Conservation (phyloP, 192 early-diverging fungal species). For the Podochytrium sp. region DNA sequence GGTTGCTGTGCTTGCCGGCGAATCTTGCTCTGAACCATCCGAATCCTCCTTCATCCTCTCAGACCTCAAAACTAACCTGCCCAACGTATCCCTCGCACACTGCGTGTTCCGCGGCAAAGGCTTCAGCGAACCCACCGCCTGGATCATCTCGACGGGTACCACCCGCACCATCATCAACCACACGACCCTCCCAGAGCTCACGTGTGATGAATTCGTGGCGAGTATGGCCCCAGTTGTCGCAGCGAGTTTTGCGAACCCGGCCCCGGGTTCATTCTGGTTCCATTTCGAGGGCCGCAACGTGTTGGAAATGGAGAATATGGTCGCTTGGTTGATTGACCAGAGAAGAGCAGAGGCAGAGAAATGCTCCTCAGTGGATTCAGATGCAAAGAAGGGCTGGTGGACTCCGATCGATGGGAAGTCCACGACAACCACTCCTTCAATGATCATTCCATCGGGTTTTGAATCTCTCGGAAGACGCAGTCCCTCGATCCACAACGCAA, state of each 20-base stretch:
- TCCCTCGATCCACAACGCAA: neutral
- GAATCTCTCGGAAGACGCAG: neutral
- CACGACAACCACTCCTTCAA: no score
- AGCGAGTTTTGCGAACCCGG: neutral
- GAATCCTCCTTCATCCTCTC: slow-evolving; percentile 8
- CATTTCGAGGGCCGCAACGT: slow-evolving; percentile 73
- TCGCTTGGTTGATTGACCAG: slow-evolving; percentile 53
- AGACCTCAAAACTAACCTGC: neutral
- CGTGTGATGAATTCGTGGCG: slow-evolving; percentile 56
- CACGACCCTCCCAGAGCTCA: slow-evolving; percentile 64
- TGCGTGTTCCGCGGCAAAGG: slow-evolving; percentile 32
- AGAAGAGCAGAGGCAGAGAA: neutral
- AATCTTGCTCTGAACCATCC: neutral
- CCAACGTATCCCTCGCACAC: slow-evolving; percentile 16
- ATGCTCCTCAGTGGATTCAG: neutral
- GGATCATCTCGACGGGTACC: slow-evolving; percentile 62
- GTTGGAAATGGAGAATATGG: slow-evolving; percentile 53
- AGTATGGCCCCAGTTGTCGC: slow-evolving; percentile 40
- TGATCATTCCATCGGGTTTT: no score
- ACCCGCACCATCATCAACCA: slow-evolving; percentile 70
- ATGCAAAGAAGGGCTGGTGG: no score
- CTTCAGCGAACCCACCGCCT: slow-evolving; percentile 48
- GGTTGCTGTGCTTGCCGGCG: slow-evolving; percentile 30
- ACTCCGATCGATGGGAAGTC: no score
- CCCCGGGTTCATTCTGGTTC: slow-evolving; percentile 47